A percentile compares a stretch with the other conserved stretches of the same genome.
phyloP scores from a whole-genome alignment of 352 stramenopile genomes.

The Elongisporangium undulatum region DNA sequence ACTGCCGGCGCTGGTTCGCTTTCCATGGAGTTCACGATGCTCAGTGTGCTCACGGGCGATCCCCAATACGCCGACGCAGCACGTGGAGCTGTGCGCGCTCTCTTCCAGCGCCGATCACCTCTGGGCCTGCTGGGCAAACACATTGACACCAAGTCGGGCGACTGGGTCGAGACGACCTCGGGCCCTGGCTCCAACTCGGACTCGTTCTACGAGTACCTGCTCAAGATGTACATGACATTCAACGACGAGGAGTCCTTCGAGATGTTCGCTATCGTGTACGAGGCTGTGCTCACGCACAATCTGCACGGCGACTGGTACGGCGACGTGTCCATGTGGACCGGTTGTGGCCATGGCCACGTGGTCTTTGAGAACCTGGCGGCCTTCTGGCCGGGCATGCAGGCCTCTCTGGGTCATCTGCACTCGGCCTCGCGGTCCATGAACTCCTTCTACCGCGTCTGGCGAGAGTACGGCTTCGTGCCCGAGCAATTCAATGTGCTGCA shows the following conservation, averaged over 20 bases:
- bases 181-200: conserved; percentile 94
- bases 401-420: conserved; percentile 89
- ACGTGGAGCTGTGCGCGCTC: conserved; percentile 53
- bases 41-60: conserved; percentile 83
- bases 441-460: conserved; percentile 94
- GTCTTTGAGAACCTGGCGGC: conserved; percentile 89
- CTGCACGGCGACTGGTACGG: conserved; percentile 82
- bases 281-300: conserved; percentile 62
- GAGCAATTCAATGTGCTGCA: conserved; percentile 93
- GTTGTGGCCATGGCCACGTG: conserved; percentile 40
- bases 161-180: conserved; percentile 75
- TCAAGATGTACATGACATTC: conserved; percentile 97
- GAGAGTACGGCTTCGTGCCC: conserved; percentile 94
- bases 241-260: conserved; percentile 89
- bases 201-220: conserved; percentile 98
- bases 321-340: conserved; percentile 82
- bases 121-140: conserved; percentile 95
- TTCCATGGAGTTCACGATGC: conserved; percentile 95
- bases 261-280: conserved; percentile 86
- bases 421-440: conserved; percentile 88
- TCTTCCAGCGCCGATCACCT: conserved; percentile 73
- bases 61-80: conserved; percentile 64
- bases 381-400: conserved; percentile 97
- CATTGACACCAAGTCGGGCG: conserved; percentile 90
- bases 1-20: conserved; percentile 95